Evolutionary conservation across 148 eudicot genomes (phyloP).

Genomic region (Heliamphora exappendiculata): DNA sequence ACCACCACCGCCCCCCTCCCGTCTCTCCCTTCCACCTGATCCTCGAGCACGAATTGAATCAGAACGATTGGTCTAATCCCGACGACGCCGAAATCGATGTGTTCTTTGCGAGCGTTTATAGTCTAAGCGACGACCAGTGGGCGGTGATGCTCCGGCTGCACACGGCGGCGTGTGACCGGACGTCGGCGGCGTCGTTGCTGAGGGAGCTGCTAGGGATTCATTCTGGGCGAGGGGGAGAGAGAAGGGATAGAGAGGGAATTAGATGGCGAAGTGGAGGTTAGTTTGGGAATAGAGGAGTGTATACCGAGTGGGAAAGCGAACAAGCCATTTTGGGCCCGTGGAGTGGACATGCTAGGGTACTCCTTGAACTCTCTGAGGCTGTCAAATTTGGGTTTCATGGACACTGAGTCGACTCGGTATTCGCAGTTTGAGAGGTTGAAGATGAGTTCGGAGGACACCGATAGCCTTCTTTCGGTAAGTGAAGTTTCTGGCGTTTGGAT

Average conservation of each 20-base stretch:
- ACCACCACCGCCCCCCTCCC: background rate
- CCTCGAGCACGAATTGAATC: slow-evolving; percentile 61
- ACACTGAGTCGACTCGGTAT: slow-evolving; percentile 23
- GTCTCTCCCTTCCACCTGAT: slow-evolving; percentile 39
- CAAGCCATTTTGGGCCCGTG: slow-evolving; percentile 89
- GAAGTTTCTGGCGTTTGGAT: background rate
- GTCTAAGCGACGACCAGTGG: slow-evolving; percentile 31
- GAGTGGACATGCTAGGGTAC: slow-evolving; percentile 73
- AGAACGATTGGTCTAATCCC: slow-evolving; percentile 38
- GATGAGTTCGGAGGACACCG: slow-evolving; percentile 36
- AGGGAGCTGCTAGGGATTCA: slow-evolving; percentile 39
- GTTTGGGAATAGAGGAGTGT: slow-evolving; percentile 59
- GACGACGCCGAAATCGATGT: slow-evolving; percentile 26
- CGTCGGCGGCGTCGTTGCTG: slow-evolving; percentile 46
- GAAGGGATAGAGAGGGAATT: slow-evolving; percentile 7
- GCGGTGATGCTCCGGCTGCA: slow-evolving; percentile 51
- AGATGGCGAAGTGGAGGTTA: slow-evolving; percentile 18
- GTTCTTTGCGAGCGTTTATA: slow-evolving; percentile 43
- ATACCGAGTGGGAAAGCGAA: slow-evolving; percentile 45
- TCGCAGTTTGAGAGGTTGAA: slow-evolving; percentile 46
- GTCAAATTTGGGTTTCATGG: slow-evolving; percentile 43
- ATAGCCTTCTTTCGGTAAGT: slow-evolving; percentile 47
- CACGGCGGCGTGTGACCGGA: slow-evolving; percentile 68
- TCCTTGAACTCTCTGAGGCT: slow-evolving; percentile 65
- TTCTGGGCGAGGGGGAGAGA: slow-evolving; percentile 14